Evolutionary conservation across 2,329 filamentous ascomycete species (phyloP).

Genomic region (Verticillium albo-atrum): DNA sequence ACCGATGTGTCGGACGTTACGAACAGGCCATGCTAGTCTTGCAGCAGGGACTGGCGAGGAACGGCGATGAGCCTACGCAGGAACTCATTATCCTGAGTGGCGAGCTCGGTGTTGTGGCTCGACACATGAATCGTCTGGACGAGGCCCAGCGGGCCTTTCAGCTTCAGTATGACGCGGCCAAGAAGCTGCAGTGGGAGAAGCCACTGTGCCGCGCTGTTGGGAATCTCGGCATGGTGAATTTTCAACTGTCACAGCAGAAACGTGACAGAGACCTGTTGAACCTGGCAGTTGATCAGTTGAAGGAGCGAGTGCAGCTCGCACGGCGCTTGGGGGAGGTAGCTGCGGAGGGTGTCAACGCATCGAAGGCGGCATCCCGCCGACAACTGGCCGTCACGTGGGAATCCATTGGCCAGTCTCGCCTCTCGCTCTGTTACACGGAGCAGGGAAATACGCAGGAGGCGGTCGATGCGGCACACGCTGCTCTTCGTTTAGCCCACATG

Average conservation of each 20-base stretch:
- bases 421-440: constrained; percentile 26
- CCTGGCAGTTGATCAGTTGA: constrained; percentile 20
- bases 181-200: constrained; percentile 13
- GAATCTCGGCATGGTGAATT: constrained; percentile 30
- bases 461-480: constrained; percentile 10
- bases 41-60: constrained; percentile 15
- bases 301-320: constrained; percentile 17
- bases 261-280: constrained; percentile 12
- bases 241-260: constrained; percentile 18
- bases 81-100: constrained; percentile 18
- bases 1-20: constrained; percentile 25
- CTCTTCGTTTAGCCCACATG: constrained; percentile 8
- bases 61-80: constrained; percentile 3
- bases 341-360: neutral
- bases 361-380: neutral
- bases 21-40: constrained; percentile 16
- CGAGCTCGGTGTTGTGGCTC: constrained; percentile 26
- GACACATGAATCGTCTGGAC: constrained; percentile 21
- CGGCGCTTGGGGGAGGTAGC: neutral
- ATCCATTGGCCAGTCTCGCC: constrained; percentile 22
- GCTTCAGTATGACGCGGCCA: constrained; percentile 22
- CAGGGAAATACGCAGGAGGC: constrained; percentile 10
- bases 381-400: constrained; percentile 13
- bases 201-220: constrained; percentile 26
- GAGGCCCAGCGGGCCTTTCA: constrained; percentile 20